Evolutionary conservation across 1,284 basidiomycete species (phyloP), one percentile per base, ranked within the genome.

Genomic region (Puccinia polysora): DNA sequence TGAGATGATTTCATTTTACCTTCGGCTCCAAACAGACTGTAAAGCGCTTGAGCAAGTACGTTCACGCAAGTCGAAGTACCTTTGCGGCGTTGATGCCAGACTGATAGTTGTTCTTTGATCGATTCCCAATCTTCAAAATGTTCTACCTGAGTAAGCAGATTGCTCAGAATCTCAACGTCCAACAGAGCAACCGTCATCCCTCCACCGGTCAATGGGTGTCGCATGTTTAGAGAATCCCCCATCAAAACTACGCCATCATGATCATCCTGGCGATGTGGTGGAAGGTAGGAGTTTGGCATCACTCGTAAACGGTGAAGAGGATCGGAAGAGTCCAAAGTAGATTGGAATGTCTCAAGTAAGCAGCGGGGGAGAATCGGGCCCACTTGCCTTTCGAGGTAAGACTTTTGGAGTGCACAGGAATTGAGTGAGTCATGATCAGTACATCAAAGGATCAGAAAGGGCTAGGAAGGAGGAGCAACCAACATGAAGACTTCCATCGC

Each of bases 181-280:
- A 87, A 84, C 70, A 96, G 83, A 1, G 91, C 91, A 52, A 95
- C 92, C 0, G 91, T 93, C 93, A 97, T 97, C 5, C 93, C 93
- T 76, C 82, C 95, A 10, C 96, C 96, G 0, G 95, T 98, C 12
- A 99, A 84, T 0, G 96, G 95, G 81, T 99, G 96, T 0, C 96
- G 89, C 94, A 98, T 98, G 80, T 98, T 99, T 89, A 93, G 95
- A 0, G 95, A 88, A 80, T 98, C 96, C 4, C 96, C 96, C 49
- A 97, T 84, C 71, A 98, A 85, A 75, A 98, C 84, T 7, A 88
- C 87, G 23, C 94, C 93, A 67, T 86, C 83, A 74, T 87, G 76
- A 6, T 78, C 73, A 30, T 77, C 72, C 79, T 97, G 96, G 78
- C 89, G 84, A 18, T 87, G 84, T 0, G 94, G 83, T 0, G 94